Percentiles rank a stretch among this genome's conserved stretches.
These are phyloP conservation scores for Colletotrichum horii DNA, from an alignment of 2,329 filamentous ascomycete genomes.

Conservation along the genomic window DNA sequence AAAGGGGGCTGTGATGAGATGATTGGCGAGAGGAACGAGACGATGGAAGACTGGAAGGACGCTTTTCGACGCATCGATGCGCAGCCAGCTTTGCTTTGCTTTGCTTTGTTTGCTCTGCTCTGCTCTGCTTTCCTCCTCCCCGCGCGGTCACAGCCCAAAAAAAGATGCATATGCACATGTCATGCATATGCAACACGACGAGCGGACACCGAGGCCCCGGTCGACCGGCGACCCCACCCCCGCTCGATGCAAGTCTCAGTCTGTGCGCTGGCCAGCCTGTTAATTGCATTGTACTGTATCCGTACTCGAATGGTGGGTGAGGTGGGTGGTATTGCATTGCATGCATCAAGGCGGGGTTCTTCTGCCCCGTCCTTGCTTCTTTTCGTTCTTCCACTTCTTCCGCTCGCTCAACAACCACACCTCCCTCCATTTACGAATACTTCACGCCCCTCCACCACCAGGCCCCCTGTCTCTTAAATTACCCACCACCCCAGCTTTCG, in stretches of 20 bases:
- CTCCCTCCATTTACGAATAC: not conserved
- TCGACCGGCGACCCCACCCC: not conserved
- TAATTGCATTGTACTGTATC: conserved; percentile 8
- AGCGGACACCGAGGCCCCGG: not conserved
- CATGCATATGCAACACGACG: conserved; percentile 11
- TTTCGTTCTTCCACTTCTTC: not conserved
- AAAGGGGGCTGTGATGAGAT: not conserved
- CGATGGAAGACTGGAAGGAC: not conserved
- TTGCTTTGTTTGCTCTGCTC: not conserved
- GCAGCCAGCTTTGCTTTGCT: not conserved
- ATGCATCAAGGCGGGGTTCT: not conserved
- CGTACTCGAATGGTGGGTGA: not conserved
- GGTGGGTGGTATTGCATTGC: conserved; percentile 3
- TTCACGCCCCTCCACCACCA: not conserved
- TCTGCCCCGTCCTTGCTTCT: not conserved
- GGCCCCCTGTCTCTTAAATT: not conserved
- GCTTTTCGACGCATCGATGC: not conserved
- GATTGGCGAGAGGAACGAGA: conserved; percentile 7
- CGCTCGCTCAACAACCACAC: not conserved
- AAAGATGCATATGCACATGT: conserved; percentile 12
- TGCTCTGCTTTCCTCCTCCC: not conserved
- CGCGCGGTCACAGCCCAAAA: not conserved
- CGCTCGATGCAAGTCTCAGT: conserved; percentile 12
- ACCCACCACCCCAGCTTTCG: not conserved
- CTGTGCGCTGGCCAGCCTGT: not conserved